phyloP scores from a whole-genome alignment of 441 rosid genomes.

The Pelargonium fulgidum region DNA sequence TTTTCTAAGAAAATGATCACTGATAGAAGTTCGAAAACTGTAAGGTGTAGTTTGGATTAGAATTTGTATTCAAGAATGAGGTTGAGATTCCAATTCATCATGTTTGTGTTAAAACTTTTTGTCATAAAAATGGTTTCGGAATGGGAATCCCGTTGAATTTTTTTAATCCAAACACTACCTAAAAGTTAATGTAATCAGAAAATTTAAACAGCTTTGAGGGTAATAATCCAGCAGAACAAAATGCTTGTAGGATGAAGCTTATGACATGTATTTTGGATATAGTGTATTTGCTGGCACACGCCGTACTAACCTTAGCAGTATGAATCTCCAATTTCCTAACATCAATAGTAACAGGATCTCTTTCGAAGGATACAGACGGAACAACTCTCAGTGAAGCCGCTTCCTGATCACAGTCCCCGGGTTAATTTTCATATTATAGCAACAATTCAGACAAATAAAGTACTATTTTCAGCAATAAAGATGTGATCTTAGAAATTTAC shows the following conservation, averaged over 20 bases:
- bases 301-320: slow-evolving; percentile 51
- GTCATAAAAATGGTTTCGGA: too few species aligned
- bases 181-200: too few species aligned
- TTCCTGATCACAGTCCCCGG: slow-evolving; percentile 43
- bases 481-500: slow-evolving; percentile 11
- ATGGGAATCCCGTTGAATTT: too few species aligned
- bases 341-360: slow-evolving; percentile 57
- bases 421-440: slow-evolving; percentile 11
- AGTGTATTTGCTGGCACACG: not conserved
- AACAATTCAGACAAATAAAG: slow-evolving; percentile 16
- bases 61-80: too few species aligned
- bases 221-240: not conserved
- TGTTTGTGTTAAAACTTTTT: too few species aligned
- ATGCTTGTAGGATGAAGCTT: not conserved
- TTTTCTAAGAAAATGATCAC: too few species aligned
- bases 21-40: too few species aligned
- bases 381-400: slow-evolving; percentile 71
- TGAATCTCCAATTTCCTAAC: slow-evolving; percentile 48
- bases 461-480: slow-evolving; percentile 16
- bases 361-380: slow-evolving; percentile 55
- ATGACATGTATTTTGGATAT: not conserved
- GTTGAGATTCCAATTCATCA: too few species aligned
- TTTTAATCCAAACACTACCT: too few species aligned
- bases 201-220: not conserved
- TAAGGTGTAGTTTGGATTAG: too few species aligned